Conservation (phyloP, 192 early-diverging fungal species). For the Backusella psychrophila region DNA sequence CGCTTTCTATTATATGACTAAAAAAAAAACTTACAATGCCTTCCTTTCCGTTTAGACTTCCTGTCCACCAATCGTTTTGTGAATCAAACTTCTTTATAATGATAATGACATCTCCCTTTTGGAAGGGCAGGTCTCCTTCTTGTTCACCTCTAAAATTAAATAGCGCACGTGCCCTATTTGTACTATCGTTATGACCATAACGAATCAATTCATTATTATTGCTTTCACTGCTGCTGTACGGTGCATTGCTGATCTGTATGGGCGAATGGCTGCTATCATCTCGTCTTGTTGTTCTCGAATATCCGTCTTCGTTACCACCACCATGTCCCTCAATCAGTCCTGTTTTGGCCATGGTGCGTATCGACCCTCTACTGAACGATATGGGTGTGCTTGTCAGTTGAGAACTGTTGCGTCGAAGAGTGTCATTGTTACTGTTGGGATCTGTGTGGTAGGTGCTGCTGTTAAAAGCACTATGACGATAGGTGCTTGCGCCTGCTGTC, state of each 20-base stretch:
- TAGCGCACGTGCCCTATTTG: conserved; percentile 60
- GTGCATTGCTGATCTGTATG: background rate
- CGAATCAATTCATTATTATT: background rate
- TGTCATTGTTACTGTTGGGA: background rate
- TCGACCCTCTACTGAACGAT: background rate
- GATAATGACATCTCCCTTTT: conserved; percentile 82
- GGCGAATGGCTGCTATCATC: background rate
- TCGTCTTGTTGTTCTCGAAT: too few relatives aligned
- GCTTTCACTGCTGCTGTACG: background rate
- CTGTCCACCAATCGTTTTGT: conserved; percentile 92
- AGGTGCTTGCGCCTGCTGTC: background rate
- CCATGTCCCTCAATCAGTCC: background rate
- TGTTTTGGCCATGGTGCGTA: background rate
- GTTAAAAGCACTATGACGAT: background rate
- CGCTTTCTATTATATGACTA: too few relatives aligned
- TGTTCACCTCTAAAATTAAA: conserved; percentile 86
- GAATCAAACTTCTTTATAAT: conserved; percentile 68
- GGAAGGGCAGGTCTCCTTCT: conserved; percentile 81
- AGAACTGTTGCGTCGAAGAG: background rate
- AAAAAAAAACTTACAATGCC: conserved; percentile 20
- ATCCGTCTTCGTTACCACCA: background rate
- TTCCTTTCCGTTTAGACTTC: conserved; percentile 25
- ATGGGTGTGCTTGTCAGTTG: background rate
- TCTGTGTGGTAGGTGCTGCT: background rate
- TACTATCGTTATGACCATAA: background rate